Percentiles rank a stretch among this genome's conserved stretches.
These are phyloP conservation scores for Astrothelium macrocarpum DNA, from an alignment of 495 filamentous ascomycete genomes.

Conservation along the genomic window DNA sequence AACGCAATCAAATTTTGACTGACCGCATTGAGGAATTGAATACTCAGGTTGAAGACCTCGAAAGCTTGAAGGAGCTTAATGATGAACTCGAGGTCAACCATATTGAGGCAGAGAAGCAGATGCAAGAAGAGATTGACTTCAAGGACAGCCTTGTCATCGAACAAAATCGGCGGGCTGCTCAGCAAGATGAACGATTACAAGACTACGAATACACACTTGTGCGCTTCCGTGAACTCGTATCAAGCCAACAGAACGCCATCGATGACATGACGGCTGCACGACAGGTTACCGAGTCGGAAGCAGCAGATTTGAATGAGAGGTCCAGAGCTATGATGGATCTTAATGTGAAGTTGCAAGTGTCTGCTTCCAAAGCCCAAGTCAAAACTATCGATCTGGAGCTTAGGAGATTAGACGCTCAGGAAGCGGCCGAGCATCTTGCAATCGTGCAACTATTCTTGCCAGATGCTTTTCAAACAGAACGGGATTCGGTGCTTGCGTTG, in stretches of 20 bases:
- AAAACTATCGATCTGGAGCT: constrained; percentile 91
- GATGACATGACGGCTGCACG: constrained; percentile 86
- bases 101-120: constrained; percentile 81
- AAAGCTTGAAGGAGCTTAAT: constrained; percentile 78
- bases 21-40: constrained; percentile 77
- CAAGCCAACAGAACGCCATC: constrained; percentile 73
- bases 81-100: constrained; percentile 93
- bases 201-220: constrained; percentile 84
- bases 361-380: constrained; percentile 79
- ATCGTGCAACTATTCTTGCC: constrained; percentile 86
- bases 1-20: constrained; percentile 68
- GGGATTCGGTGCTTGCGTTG: constrained; percentile 73
- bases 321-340: constrained; percentile 93
- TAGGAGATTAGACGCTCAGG: constrained; percentile 75
- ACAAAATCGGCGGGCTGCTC: constrained; percentile 51
- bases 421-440: constrained; percentile 76
- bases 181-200: constrained; percentile 67
- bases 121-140: constrained; percentile 86
- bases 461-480: constrained; percentile 68
- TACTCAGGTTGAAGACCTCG: constrained; percentile 71
- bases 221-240: constrained; percentile 80
- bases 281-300: constrained; percentile 84
- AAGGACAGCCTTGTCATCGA: constrained; percentile 69
- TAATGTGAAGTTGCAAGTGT: constrained; percentile 84
- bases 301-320: constrained; percentile 71